These are phyloP conservation scores for Trametes cubensis DNA, from an alignment of 768 basidiomycete genomes.

Conservation along the genomic window DNA sequence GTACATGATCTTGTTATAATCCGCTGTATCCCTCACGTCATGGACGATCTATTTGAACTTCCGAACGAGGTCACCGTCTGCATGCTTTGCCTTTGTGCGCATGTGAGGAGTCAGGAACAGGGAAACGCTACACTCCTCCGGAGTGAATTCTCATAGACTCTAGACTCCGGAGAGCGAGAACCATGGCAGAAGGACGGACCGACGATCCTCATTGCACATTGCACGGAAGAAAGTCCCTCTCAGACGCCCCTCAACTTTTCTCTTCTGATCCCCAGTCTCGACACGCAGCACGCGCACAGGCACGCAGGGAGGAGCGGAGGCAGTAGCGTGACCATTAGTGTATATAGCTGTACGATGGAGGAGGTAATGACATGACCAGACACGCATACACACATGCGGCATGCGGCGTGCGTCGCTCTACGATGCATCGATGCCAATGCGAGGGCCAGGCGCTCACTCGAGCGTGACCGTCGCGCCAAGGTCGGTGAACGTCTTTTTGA, in stretches of 20 bases:
- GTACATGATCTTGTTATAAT: conserved; percentile 21
- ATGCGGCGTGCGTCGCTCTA: too few relatives aligned
- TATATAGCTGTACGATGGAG: conserved; percentile 9
- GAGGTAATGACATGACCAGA: conserved; percentile 5
- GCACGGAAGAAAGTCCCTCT: background rate
- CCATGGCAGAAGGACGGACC: background rate
- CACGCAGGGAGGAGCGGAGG: conserved; percentile 9
- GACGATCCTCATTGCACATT: background rate
- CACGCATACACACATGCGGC: background rate
- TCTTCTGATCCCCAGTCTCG: too few relatives aligned
- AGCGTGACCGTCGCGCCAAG: conserved; percentile 87
- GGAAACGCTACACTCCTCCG: too few relatives aligned
- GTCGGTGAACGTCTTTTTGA: conserved; percentile 86
- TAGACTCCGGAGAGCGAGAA: too few relatives aligned
- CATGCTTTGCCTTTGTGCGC: too few relatives aligned
- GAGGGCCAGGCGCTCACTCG: conserved; percentile 51
- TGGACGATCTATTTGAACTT: background rate
- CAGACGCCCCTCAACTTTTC: too few relatives aligned
- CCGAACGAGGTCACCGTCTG: too few relatives aligned
- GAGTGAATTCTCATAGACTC: too few relatives aligned
- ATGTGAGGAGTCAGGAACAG: too few relatives aligned
- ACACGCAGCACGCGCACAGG: too few relatives aligned
- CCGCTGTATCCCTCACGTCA: conserved; percentile 18
- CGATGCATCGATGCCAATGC: too few relatives aligned
- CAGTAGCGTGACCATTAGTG: conserved; percentile 21